Evolutionary conservation across 352 stramenopile genomes (phyloP).

Genomic region (Aphanomyces cochlioides): DNA sequence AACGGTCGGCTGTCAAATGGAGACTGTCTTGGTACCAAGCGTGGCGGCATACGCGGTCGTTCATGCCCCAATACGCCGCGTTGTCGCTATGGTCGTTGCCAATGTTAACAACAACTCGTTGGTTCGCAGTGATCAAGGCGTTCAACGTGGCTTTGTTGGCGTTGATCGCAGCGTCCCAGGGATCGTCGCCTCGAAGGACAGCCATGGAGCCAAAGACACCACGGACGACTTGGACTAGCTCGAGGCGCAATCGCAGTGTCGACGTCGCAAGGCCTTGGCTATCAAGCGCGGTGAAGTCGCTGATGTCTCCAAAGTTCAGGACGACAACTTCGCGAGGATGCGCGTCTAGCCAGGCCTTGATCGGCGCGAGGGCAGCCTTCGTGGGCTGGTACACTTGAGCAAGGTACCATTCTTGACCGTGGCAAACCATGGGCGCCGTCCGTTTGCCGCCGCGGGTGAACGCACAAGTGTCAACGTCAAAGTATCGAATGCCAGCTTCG

Average conservation of each 20-base stretch:
- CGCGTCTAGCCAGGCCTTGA: background rate
- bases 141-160: background rate
- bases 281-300: constrained; percentile 1
- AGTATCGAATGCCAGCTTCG: constrained; percentile 18
- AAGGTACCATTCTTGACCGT: constrained; percentile 17
- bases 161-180: background rate
- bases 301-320: constrained; percentile 19
- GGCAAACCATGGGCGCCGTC: constrained; percentile 1
- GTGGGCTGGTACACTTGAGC: constrained; percentile 6
- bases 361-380: background rate
- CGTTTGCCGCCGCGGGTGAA: background rate
- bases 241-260: background rate
- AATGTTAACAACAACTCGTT: constrained; percentile 1
- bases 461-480: constrained; percentile 16
- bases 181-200: background rate
- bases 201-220: constrained; percentile 14
- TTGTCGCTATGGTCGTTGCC: constrained; percentile 6
- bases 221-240: background rate
- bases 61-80: background rate
- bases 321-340: constrained; percentile 11
- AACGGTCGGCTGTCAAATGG: background rate
- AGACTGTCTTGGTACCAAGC: background rate
- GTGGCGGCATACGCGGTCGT: constrained; percentile 4
- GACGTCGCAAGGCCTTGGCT: background rate
- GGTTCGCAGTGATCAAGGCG: constrained; percentile 7